Evolutionary conservation across 257 asterid genomes (phyloP).

Genomic region (Solanum appendiculatum): DNA sequence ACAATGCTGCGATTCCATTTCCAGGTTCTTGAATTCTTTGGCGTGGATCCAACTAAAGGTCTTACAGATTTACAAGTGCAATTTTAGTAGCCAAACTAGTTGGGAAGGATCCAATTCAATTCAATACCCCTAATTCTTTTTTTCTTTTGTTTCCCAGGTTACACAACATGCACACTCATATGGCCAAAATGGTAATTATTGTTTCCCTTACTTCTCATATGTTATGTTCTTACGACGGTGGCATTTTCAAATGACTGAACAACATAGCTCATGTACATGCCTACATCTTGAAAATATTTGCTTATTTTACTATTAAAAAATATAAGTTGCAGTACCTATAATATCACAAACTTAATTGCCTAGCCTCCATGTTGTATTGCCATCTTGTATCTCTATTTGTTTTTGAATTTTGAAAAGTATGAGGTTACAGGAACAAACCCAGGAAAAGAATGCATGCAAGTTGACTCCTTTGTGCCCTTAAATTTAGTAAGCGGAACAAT

Average conservation of each 20-base stretch:
- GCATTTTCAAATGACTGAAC: background rate
- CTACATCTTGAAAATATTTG: background rate
- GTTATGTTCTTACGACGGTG: background rate
- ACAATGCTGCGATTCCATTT: background rate
- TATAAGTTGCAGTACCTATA: background rate
- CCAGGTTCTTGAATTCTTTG: constrained; percentile 75
- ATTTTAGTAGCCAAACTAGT: background rate
- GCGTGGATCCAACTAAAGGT: constrained; percentile 73
- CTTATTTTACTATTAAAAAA: background rate
- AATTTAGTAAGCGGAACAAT: background rate
- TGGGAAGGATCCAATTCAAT: background rate
- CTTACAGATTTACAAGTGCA: constrained; percentile 68
- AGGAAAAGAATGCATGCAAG: background rate
- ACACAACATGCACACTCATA: constrained; percentile 57
- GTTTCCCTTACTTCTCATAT: background rate
- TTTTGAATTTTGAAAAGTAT: background rate
- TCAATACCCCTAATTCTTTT: background rate
- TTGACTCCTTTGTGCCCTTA: background rate
- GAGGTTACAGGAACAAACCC: background rate
- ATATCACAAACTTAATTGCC: background rate
- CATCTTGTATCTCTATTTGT: background rate
- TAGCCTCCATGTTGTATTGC: background rate
- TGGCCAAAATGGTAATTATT: constrained; percentile 63
- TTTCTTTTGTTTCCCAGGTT: constrained; percentile 43
- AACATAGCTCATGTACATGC: background rate